These are phyloP conservation scores for Heracleum sosnowskyi DNA, from an alignment of 129 eudicot species.

Conservation along the genomic window DNA sequence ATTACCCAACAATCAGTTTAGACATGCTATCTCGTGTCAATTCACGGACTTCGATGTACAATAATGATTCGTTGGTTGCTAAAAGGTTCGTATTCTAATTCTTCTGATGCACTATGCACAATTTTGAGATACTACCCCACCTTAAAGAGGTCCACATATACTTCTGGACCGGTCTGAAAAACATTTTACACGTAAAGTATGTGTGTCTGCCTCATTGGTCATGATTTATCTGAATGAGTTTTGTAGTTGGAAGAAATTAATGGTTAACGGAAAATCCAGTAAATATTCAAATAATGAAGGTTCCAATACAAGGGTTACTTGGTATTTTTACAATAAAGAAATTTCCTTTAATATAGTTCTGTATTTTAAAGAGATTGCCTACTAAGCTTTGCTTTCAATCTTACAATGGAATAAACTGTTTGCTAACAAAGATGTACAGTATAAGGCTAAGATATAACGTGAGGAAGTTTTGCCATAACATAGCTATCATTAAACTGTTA, in stretches of 20 bases:
- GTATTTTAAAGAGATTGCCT: background rate
- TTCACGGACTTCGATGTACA: slow-evolving; percentile 73
- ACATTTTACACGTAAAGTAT: background rate
- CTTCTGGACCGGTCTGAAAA: background rate
- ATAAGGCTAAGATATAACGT: background rate
- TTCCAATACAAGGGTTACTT: background rate
- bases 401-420: background rate
- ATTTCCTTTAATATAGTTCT: background rate
- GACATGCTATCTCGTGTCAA: slow-evolving; percentile 94
- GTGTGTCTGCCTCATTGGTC: background rate
- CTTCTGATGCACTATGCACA: background rate
- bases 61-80: slow-evolving; percentile 70
- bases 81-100: slow-evolving; percentile 47
- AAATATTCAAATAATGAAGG: background rate
- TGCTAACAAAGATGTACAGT: background rate
- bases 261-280: background rate
- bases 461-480: background rate
- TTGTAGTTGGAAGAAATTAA: background rate
- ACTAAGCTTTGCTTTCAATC: background rate
- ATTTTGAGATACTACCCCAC: background rate
- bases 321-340: background rate
- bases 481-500: background rate
- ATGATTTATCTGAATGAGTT: background rate
- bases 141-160: background rate
- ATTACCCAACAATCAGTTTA: slow-evolving; percentile 90